A percentile compares a stretch with the other conserved stretches of the same genome.
Evolutionary conservation across 129 eudicot species (phyloP).

Genomic region (Lactuca sativa): DNA sequence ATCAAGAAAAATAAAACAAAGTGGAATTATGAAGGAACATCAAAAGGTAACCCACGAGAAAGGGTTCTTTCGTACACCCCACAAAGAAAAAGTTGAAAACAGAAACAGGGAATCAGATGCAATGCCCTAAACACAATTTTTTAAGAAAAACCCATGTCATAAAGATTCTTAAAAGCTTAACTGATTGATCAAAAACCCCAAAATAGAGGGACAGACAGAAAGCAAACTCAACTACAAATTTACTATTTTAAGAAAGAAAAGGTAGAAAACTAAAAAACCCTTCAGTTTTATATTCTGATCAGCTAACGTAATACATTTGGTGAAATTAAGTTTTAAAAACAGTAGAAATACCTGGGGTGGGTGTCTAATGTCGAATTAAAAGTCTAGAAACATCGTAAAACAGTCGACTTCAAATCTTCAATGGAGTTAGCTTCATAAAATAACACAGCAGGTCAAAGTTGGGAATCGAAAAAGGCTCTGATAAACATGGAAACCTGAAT

Average conservation of each 20-base stretch:
- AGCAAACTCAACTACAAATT: slow-evolving; percentile 20
- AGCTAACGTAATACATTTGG: not conserved
- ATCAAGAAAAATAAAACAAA: slow-evolving; percentile 14
- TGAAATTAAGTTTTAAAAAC: slow-evolving; percentile 2
- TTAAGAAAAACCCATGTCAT: slow-evolving; percentile 33
- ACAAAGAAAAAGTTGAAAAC: slow-evolving; percentile 19
- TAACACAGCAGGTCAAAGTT: not conserved
- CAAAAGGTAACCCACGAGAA: slow-evolving; percentile 24
- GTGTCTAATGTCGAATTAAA: not conserved
- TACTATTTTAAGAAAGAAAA: slow-evolving; percentile 17
- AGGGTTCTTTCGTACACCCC: slow-evolving; percentile 25
- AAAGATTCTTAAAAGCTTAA: slow-evolving; percentile 21
- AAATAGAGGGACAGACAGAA: not conserved
- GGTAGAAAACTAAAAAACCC: not conserved
- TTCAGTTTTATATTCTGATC: not conserved
- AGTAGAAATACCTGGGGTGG: slow-evolving; percentile 15
- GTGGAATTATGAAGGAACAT: slow-evolving; percentile 23
- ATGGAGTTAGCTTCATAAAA: not conserved
- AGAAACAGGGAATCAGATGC: slow-evolving; percentile 39
- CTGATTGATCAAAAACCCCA: slow-evolving; percentile 19
- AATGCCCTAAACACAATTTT: slow-evolving; percentile 30
- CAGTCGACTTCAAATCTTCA: not conserved
- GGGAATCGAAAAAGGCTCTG: slow-evolving; percentile 8
- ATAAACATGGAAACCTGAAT: slow-evolving; percentile 19
- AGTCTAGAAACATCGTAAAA: not conserved